phyloP scores from a whole-genome alignment of 2,329 filamentous ascomycete species.

The Sclerotinia borealis region DNA sequence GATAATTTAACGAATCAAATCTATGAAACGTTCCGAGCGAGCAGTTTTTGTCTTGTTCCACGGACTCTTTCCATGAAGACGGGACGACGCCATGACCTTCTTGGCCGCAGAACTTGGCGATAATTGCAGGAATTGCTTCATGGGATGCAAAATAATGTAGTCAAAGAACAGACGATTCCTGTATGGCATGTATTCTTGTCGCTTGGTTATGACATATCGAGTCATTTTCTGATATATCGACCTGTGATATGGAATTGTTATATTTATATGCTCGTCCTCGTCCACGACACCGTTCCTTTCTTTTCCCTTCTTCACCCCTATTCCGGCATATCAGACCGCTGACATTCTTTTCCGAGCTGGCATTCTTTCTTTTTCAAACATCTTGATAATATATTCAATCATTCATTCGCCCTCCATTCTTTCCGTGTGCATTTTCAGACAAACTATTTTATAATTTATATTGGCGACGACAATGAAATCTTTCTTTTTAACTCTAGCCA shows the following conservation, averaged over 20 bases:
- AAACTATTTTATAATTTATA: background rate
- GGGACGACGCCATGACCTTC: background rate
- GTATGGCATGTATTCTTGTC: background rate
- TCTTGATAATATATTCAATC: background rate
- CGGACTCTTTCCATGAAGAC: background rate
- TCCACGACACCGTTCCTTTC: background rate
- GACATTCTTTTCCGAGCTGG: background rate
- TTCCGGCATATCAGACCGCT: background rate
- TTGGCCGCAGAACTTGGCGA: background rate
- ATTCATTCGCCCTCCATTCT: background rate
- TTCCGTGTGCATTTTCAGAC: background rate
- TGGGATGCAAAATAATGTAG: background rate
- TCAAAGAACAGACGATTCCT: slow-evolving; percentile 1
- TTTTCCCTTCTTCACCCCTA: background rate
- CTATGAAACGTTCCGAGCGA: background rate
- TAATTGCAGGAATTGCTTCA: background rate
- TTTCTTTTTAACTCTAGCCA: slow-evolving; percentile 3
- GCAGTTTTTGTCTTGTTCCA: background rate
- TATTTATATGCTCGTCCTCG: slow-evolving; percentile 6
- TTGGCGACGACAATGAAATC: slow-evolving; percentile 8
- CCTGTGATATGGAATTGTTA: background rate
- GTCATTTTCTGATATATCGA: background rate
- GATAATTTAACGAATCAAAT: background rate
- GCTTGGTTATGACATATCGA: background rate
- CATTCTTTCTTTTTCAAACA: background rate